Evolutionary conservation across 768 basidiomycete species (phyloP).

Genomic region (Aureoboletus auriporus): DNA sequence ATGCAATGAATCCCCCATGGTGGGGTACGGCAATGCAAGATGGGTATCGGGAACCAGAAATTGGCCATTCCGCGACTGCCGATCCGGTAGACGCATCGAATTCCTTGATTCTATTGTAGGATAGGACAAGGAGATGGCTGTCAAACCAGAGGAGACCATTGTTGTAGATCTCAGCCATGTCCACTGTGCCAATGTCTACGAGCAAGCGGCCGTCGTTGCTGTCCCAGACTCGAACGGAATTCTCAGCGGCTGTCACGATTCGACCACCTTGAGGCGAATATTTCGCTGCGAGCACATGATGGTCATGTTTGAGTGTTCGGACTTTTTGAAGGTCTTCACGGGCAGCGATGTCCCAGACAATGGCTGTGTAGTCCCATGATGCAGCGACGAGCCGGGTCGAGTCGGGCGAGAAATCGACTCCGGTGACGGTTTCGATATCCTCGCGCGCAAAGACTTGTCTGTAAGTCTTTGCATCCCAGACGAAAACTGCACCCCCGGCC

Average conservation of each 20-base stretch:
- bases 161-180: neutral
- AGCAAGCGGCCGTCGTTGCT: neutral
- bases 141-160: constrained; percentile 4
- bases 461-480: neutral
- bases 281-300: too few relatives aligned
- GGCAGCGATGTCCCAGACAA: neutral
- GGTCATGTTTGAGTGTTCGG: too few relatives aligned
- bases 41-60: too few relatives aligned
- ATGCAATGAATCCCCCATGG: neutral
- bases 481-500: neutral
- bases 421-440: neutral
- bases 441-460: neutral
- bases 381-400: neutral
- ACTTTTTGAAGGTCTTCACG: too few relatives aligned
- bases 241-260: neutral
- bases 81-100: neutral
- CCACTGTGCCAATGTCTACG: neutral
- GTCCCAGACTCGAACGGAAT: neutral
- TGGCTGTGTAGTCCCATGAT: neutral
- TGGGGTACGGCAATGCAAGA: neutral
- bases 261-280: too few relatives aligned
- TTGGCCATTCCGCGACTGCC: neutral
- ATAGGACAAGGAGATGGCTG: neutral
- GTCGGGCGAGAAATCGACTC: constrained; percentile 4
- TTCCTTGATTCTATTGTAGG: neutral